A percentile compares a stretch with the other conserved stretches of the same genome.
These are phyloP conservation scores for Magnolia kwangsiensis DNA, from an alignment of 164 flowering plant genomes.

Conservation along the genomic window DNA sequence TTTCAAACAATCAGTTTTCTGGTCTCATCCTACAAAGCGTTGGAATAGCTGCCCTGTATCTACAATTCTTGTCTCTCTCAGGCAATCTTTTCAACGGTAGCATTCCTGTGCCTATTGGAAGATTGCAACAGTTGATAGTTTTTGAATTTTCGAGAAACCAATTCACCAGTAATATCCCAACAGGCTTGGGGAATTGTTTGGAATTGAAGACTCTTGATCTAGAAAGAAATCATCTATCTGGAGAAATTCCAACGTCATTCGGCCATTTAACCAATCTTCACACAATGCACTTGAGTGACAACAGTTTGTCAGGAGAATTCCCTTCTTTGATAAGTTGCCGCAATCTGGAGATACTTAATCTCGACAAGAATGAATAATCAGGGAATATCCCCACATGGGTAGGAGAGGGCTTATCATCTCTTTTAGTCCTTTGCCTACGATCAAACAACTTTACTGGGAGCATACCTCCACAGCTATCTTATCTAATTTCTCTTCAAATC, in stretches of 20 bases:
- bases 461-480: slow-evolving; percentile 9
- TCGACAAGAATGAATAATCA: not conserved
- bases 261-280: slow-evolving; percentile 34
- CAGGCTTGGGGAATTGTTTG: slow-evolving; percentile 24
- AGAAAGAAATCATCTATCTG: slow-evolving; percentile 30
- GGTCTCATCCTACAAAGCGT: slow-evolving; percentile 38
- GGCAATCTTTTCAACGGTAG: slow-evolving; percentile 32
- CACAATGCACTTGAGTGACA: slow-evolving; percentile 33
- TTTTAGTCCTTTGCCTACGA: slow-evolving; percentile 12
- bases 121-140: slow-evolving; percentile 21
- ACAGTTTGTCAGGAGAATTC: slow-evolving; percentile 12
- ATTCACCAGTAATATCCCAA: slow-evolving; percentile 38
- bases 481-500: slow-evolving; percentile 13
- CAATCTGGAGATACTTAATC: not conserved
- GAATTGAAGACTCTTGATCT: slow-evolving; percentile 36
- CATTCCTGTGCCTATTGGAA: slow-evolving; percentile 43
- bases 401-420: not conserved
- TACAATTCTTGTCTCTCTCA: slow-evolving; percentile 38
- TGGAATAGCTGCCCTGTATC: slow-evolving; percentile 16
- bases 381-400: slow-evolving; percentile 4
- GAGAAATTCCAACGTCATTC: slow-evolving; percentile 32
- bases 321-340: not conserved
- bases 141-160: slow-evolving; percentile 41
- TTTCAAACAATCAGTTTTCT: slow-evolving; percentile 34
- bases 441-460: slow-evolving; percentile 14